A percentile compares a stretch with the other conserved stretches of the same genome.
These are phyloP conservation scores for Cladophialophora carrionii DNA, from an alignment of 2,329 filamentous ascomycete genomes.

Conservation along the genomic window DNA sequence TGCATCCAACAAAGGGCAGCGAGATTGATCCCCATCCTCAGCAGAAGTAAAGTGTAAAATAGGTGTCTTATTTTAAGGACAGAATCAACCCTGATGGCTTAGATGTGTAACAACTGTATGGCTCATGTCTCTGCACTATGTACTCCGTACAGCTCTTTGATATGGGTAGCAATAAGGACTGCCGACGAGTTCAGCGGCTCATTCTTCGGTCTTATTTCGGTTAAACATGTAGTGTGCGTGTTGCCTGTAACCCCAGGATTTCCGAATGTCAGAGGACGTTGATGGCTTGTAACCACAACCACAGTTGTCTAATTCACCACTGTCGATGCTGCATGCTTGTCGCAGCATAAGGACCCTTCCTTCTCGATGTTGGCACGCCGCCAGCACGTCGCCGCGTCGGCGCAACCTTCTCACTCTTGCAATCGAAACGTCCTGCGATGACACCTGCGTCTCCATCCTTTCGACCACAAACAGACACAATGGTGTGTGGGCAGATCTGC, in stretches of 20 bases:
- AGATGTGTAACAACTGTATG: background rate
- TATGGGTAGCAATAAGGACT: no score
- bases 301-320: background rate
- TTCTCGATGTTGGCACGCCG: constrained; percentile 4
- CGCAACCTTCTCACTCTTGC: constrained; percentile 48
- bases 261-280: no score
- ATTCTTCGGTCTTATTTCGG: background rate
- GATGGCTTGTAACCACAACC: background rate
- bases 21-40: constrained; percentile 10
- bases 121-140: background rate
- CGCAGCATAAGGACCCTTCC: background rate
- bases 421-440: constrained; percentile 68
- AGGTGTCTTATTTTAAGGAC: background rate
- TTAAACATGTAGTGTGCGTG: no score
- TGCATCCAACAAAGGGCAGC: constrained; percentile 12
- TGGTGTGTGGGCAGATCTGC: constrained; percentile 57
- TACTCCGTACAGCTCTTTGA: no score
- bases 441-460: constrained; percentile 85
- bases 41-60: background rate
- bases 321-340: constrained; percentile 15
- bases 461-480: constrained; percentile 53
- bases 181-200: no score
- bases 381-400: constrained; percentile 7
- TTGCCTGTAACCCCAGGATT: no score
- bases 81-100: background rate